Percentiles rank a stretch among this genome's conserved stretches.
phyloP scores from a whole-genome alignment of 345 rosid species.

The Balakata baccata region DNA sequence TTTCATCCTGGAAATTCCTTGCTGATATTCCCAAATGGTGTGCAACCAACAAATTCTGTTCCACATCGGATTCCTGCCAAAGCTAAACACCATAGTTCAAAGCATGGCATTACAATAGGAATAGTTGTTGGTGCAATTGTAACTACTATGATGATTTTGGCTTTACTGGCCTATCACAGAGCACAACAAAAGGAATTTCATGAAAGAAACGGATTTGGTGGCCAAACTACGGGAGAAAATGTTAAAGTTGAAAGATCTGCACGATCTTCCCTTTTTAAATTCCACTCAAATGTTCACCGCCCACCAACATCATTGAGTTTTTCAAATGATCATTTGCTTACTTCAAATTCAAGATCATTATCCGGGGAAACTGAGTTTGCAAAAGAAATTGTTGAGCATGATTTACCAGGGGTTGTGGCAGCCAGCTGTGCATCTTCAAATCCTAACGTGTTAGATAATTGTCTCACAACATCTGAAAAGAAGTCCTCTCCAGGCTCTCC shows the following conservation, averaged over 20 bases:
- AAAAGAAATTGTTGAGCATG: constrained; percentile 60
- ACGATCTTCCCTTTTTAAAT: constrained; percentile 62
- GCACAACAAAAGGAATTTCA: constrained; percentile 56
- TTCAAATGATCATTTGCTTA: constrained; percentile 87
- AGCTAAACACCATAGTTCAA: constrained; percentile 38
- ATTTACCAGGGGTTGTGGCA: constrained; percentile 18
- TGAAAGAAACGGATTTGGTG: constrained; percentile 50
- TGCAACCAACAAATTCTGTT: constrained; percentile 20
- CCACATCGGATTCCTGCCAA: not conserved
- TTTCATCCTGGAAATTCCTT: constrained; percentile 72
- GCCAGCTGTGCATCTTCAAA: constrained; percentile 36
- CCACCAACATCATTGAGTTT: constrained; percentile 69
- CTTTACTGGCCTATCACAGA: constrained; percentile 65
- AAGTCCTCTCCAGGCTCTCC: constrained; percentile 79
- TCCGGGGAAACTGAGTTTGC: constrained; percentile 55
- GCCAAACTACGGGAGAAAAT: constrained; percentile 43
- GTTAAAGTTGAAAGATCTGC: constrained; percentile 56
- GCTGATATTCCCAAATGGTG: constrained; percentile 37
- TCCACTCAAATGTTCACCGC: constrained; percentile 52
- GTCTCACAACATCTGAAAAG: constrained; percentile 59
- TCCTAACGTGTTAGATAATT: constrained; percentile 57
- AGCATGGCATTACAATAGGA: constrained; percentile 49
- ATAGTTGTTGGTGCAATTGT: constrained; percentile 71
- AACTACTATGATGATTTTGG: constrained; percentile 59
- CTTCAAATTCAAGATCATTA: constrained; percentile 74